These are phyloP conservation scores for Aspergillus novofumigatus DNA, from an alignment of 2,329 filamentous ascomycete species.

Conservation along the genomic window DNA sequence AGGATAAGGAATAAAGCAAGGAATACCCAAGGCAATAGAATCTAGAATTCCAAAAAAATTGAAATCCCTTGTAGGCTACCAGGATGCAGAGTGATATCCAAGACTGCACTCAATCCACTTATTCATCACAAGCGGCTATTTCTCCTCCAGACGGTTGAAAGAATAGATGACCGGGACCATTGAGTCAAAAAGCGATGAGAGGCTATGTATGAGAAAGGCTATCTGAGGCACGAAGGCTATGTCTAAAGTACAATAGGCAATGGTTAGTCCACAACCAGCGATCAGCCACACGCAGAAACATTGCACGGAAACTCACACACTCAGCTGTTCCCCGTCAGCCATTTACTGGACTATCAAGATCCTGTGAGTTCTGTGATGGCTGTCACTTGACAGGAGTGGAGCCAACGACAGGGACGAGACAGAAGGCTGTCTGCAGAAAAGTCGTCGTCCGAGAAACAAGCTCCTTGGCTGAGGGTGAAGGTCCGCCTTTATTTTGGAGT, in stretches of 20 bases:
- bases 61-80: background rate
- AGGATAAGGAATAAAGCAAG: background rate
- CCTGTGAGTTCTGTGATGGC: slow-evolving; percentile 9
- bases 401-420: slow-evolving; percentile 19
- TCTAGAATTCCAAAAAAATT: background rate
- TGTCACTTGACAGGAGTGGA: slow-evolving; percentile 14
- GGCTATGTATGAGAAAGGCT: slow-evolving; percentile 2
- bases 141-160: background rate
- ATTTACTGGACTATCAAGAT: slow-evolving; percentile 15
- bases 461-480: slow-evolving; percentile 20
- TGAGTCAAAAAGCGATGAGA: slow-evolving; percentile 13
- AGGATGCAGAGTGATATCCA: background rate
- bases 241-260: slow-evolving; percentile 5
- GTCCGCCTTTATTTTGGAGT: slow-evolving; percentile 20
- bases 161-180: slow-evolving; percentile 4
- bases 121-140: background rate
- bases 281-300: slow-evolving; percentile 4
- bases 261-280: slow-evolving; percentile 8
- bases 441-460: slow-evolving; percentile 36
- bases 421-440: slow-evolving; percentile 21
- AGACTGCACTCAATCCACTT: background rate
- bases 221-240: slow-evolving; percentile 8
- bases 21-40: background rate
- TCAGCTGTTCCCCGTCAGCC: slow-evolving; percentile 19
- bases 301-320: slow-evolving; percentile 24